These are phyloP conservation scores for Alternaria burnsii DNA, from an alignment of 2,329 filamentous ascomycete species.

Conservation along the genomic window DNA sequence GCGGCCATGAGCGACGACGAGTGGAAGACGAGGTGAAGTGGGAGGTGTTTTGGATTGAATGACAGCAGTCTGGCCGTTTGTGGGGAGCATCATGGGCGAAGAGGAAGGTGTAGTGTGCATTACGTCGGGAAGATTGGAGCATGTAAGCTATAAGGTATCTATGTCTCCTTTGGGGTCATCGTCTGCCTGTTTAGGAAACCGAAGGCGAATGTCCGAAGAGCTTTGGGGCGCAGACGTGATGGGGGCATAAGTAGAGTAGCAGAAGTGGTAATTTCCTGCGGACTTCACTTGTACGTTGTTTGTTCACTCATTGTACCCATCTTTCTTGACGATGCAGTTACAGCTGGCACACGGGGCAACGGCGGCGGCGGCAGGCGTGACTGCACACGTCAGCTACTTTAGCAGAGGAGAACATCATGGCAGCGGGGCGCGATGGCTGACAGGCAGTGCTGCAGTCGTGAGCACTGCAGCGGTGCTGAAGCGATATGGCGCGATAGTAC, in stretches of 20 bases:
- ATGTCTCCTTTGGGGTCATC: background rate
- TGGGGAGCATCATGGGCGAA: background rate
- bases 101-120: too few species aligned
- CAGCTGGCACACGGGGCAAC: constrained; percentile 1
- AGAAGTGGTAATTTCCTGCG: background rate
- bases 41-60: background rate
- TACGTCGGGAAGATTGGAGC: too few species aligned
- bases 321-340: background rate
- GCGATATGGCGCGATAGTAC: too few species aligned
- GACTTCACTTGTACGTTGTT: background rate
- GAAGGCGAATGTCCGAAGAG: constrained; percentile 1
- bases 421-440: background rate
- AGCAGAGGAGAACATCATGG: background rate
- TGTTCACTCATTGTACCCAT: too few species aligned
- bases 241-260: background rate
- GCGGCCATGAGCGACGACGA: background rate
- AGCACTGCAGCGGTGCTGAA: too few species aligned
- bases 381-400: background rate
- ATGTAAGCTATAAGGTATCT: background rate
- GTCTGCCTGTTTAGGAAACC: background rate
- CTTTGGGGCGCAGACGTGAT: background rate
- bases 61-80: background rate
- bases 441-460: background rate
- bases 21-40: background rate
- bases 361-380: background rate